A percentile compares a stretch with the other conserved stretches of the same genome.
These are phyloP conservation scores for Populus alba DNA, from an alignment of 345 rosid genomes.

Conservation along the genomic window DNA sequence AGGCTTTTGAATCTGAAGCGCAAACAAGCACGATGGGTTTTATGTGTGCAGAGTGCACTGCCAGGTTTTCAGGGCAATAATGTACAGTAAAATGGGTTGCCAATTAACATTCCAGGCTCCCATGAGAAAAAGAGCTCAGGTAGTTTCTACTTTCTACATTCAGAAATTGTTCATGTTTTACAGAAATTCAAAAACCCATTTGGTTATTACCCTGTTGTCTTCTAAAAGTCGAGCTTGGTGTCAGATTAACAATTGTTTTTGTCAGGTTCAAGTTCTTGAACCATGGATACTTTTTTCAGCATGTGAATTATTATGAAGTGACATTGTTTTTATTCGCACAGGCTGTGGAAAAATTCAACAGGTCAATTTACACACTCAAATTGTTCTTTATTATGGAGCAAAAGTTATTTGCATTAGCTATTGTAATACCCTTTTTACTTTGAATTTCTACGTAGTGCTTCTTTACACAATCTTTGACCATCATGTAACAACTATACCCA, in stretches of 20 bases:
- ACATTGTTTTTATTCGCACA: background rate
- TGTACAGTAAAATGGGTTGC: conserved; percentile 20
- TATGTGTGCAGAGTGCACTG: conserved; percentile 46
- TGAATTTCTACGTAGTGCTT: background rate
- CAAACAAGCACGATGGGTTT: conserved; percentile 28
- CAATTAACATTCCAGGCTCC: background rate
- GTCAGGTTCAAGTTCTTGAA: background rate
- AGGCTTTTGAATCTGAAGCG: conserved; percentile 25
- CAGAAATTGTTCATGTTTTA: background rate
- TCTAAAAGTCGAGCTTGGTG: background rate
- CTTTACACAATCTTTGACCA: background rate
- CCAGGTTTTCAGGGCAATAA: conserved; percentile 36
- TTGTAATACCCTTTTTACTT: background rate
- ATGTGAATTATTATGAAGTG: background rate
- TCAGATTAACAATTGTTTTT: background rate
- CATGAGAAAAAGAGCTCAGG: conserved; percentile 11
- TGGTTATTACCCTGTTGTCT: background rate
- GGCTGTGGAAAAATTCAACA: background rate
- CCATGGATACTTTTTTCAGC: background rate
- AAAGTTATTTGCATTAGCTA: background rate
- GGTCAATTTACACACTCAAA: background rate
- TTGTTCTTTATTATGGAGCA: background rate
- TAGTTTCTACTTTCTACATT: conserved; percentile 21
- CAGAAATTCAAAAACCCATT: background rate
- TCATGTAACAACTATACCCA: background rate